Evolutionary conservation across 768 basidiomycete genomes (phyloP).

Genomic region (Kwoniella sp.): DNA sequence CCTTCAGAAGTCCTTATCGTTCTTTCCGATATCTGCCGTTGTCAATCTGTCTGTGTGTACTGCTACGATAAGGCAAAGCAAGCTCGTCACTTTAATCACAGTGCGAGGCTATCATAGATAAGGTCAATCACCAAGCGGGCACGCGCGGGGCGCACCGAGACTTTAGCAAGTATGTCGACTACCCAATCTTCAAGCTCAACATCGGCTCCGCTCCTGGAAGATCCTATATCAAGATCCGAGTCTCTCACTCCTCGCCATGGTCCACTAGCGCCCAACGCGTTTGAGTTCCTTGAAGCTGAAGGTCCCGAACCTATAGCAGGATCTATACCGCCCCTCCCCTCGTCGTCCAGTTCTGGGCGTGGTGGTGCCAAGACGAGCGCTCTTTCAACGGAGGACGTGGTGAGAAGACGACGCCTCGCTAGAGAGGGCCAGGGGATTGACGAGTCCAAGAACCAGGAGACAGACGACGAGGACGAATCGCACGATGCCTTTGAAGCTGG

Average conservation of each 20-base stretch:
- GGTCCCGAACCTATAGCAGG: conserved; percentile 3
- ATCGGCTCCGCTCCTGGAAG: conserved; percentile 1
- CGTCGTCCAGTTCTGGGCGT: too few relatives aligned
- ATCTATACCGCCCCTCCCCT: neutral
- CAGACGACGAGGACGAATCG: neutral
- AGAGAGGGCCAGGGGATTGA: conserved; percentile 17
- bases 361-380: neutral
- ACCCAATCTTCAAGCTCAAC: neutral
- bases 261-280: conserved; percentile 20
- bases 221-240: neutral
- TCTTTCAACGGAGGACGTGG: conserved; percentile 2
- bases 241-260: conserved; percentile 16
- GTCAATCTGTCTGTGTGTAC: too few relatives aligned
- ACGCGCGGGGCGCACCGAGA: too few relatives aligned
- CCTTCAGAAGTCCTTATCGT: too few relatives aligned
- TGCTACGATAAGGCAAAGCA: too few relatives aligned
- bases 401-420: conserved; percentile 11
- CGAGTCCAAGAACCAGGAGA: conserved; percentile 4
- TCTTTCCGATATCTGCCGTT: too few relatives aligned
- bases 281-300: conserved; percentile 9
- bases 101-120: too few relatives aligned
- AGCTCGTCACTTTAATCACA: too few relatives aligned
- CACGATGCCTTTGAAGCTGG: conserved; percentile 2
- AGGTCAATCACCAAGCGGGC: too few relatives aligned
- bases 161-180: neutral